Conservation (phyloP, 768 basidiomycete species). For the Suillus decipiens region DNA sequence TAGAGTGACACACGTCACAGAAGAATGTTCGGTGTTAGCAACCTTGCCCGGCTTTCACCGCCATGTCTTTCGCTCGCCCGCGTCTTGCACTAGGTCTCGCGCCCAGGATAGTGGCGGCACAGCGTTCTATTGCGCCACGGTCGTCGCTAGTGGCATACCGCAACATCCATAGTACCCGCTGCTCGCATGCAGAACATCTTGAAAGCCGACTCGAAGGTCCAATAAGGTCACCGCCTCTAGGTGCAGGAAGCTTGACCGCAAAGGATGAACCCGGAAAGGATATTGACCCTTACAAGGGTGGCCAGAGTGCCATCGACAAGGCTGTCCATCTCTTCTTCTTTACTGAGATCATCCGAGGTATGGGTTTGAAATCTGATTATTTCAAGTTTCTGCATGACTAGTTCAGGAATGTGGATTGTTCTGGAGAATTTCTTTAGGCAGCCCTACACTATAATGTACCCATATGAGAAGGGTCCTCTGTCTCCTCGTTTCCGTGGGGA, state of each 20-base stretch:
- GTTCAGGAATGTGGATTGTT: constrained; percentile 96
- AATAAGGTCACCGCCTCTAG: constrained; percentile 34
- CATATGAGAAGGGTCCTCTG: constrained; percentile 96
- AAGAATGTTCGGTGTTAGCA: constrained; percentile 21
- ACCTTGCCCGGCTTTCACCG: constrained; percentile 41
- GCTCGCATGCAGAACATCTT: constrained; percentile 24
- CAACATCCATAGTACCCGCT: constrained; percentile 28
- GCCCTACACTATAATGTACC: constrained; percentile 98
- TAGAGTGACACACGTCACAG: constrained; percentile 31
- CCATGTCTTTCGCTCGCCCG: constrained; percentile 60
- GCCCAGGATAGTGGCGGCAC: constrained; percentile 38
- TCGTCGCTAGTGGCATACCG: constrained; percentile 49
- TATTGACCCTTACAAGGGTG: constrained; percentile 70
- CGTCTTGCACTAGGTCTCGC: constrained; percentile 54
- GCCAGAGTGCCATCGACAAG: constrained; percentile 93
- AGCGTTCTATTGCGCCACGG: constrained; percentile 31
- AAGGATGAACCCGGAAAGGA: constrained; percentile 50
- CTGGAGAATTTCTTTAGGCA: constrained; percentile 89
- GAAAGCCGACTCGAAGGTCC: constrained; percentile 24
- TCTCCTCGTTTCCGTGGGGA: constrained; percentile 98
- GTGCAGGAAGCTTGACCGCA: constrained; percentile 37
- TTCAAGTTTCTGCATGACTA: constrained; percentile 17
- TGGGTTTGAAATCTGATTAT: constrained; percentile 21
- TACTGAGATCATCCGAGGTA: constrained; percentile 96
- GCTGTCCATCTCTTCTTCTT: constrained; percentile 97